phyloP scores from a whole-genome alignment of 192 early-diverging fungal genomes.

The Podila epicladia region DNA sequence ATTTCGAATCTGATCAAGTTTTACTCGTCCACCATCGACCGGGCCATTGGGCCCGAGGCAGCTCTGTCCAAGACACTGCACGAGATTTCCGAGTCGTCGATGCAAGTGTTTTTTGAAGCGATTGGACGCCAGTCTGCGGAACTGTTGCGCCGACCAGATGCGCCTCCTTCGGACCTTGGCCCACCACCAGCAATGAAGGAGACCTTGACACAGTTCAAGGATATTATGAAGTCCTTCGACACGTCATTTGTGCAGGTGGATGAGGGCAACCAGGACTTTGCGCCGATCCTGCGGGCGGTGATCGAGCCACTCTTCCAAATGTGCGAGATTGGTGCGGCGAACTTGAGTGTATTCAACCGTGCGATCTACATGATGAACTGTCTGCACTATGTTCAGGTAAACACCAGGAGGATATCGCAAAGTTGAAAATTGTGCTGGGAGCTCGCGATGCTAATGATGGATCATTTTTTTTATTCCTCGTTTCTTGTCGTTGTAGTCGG shows the following conservation, averaged over 20 bases:
- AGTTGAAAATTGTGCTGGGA: too few relatives aligned
- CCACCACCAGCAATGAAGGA: constrained; percentile 75
- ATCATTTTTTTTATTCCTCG: not conserved
- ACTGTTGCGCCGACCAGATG: constrained; percentile 46
- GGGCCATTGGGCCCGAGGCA: constrained; percentile 64
- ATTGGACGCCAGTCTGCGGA: constrained; percentile 41
- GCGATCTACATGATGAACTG: constrained; percentile 84
- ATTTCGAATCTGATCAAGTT: constrained; percentile 81
- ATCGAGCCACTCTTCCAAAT: constrained; percentile 78
- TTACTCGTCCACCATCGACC: constrained; percentile 73
- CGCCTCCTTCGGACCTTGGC: constrained; percentile 65
- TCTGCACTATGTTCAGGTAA: constrained; percentile 76
- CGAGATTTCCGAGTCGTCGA: constrained; percentile 55
- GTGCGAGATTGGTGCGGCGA: constrained; percentile 67
- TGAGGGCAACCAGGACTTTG: constrained; percentile 69
- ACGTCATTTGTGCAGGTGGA: constrained; percentile 69
- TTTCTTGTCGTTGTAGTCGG: constrained; percentile 51
- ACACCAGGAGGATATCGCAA: not conserved
- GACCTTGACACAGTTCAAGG: constrained; percentile 74
- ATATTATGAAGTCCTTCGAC: constrained; percentile 85
- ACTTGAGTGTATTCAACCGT: constrained; percentile 64
- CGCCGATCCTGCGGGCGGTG: constrained; percentile 69
- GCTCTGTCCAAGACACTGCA: constrained; percentile 62
- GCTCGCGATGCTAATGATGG: not conserved
- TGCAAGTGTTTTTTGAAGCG: constrained; percentile 36